A percentile compares a stretch with the other conserved stretches of the same genome.
phyloP scores from a whole-genome alignment of 352 stramenopile species.

The Bremia lactucae region DNA sequence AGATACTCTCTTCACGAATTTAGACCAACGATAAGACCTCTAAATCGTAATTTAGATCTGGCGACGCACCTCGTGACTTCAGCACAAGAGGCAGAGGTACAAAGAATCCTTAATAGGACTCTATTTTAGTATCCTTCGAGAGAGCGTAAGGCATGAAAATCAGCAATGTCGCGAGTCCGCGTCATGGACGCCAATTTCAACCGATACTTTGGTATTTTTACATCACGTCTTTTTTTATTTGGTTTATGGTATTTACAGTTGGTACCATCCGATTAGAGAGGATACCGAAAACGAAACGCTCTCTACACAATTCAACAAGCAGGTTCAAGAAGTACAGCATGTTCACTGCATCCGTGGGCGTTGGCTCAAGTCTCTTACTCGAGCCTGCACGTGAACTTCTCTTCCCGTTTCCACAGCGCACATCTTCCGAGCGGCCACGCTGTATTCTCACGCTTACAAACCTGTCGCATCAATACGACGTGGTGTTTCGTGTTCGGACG shows the following conservation, averaged over 20 bases:
- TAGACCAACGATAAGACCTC: too few species aligned
- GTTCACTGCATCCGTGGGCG: constrained; percentile 61
- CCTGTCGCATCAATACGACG: constrained; percentile 41
- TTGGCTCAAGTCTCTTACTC: constrained; percentile 64
- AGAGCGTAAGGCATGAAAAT: too few species aligned
- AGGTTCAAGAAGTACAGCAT: constrained; percentile 12
- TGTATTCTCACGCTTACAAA: constrained; percentile 49
- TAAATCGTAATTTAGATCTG: too few species aligned
- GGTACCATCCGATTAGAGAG: background rate
- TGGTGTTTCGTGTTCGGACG: constrained; percentile 70
- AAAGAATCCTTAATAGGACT: too few species aligned
- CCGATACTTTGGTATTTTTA: too few species aligned
- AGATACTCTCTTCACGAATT: constrained; percentile 60
- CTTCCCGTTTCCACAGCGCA: constrained; percentile 21
- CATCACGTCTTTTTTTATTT: too few species aligned
- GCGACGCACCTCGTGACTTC: constrained; percentile 35
- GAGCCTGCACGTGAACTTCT: constrained; percentile 49
- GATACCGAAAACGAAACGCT: too few species aligned
- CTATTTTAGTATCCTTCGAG: too few species aligned
- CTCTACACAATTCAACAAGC: background rate
- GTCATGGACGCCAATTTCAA: too few species aligned
- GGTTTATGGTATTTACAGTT: too few species aligned
- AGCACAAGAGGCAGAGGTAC: constrained; percentile 55
- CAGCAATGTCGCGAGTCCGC: too few species aligned
- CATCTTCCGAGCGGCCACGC: constrained; percentile 7